A percentile compares a stretch with the other conserved stretches of the same genome.
Conservation (phyloP, 805 yeast species). For the Lipomyces starkeyi region DNA sequence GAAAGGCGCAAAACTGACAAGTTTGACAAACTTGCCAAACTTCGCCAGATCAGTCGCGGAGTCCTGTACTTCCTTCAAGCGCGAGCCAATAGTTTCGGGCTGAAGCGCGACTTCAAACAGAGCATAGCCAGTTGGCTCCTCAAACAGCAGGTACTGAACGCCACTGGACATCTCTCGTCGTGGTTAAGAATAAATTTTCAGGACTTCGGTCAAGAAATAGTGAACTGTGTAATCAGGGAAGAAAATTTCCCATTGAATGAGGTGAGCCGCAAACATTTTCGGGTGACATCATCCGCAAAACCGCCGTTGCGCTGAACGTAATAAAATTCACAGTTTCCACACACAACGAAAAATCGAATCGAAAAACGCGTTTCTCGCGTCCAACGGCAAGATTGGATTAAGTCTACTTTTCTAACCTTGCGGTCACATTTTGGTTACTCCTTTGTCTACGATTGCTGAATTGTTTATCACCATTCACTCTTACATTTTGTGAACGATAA, state of each 20-base stretch:
- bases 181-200: background rate
- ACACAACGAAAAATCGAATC: background rate
- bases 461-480: background rate
- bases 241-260: background rate
- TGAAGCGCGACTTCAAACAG: conserved; percentile 91
- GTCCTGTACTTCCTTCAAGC: conserved; percentile 91
- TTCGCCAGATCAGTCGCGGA: conserved; percentile 83
- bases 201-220: background rate
- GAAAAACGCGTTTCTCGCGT: background rate
- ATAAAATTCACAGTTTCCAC: background rate
- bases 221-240: background rate
- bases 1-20: conserved; percentile 96
- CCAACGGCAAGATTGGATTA: background rate
- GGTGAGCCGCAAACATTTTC: background rate
- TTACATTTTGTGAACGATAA: background rate
- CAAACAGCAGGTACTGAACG: conserved; percentile 91
- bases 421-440: background rate
- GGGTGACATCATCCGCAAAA: background rate
- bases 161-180: conserved; percentile 22
- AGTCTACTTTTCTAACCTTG: background rate
- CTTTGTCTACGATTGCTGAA: background rate
- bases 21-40: conserved; percentile 90
- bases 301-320: background rate
- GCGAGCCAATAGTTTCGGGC: conserved; percentile 92
- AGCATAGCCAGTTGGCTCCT: conserved; percentile 98